Percentiles rank a stretch among this genome's conserved stretches.
Conservation (phyloP, 139 green algal species). For the Pleodorina starrii region DNA sequence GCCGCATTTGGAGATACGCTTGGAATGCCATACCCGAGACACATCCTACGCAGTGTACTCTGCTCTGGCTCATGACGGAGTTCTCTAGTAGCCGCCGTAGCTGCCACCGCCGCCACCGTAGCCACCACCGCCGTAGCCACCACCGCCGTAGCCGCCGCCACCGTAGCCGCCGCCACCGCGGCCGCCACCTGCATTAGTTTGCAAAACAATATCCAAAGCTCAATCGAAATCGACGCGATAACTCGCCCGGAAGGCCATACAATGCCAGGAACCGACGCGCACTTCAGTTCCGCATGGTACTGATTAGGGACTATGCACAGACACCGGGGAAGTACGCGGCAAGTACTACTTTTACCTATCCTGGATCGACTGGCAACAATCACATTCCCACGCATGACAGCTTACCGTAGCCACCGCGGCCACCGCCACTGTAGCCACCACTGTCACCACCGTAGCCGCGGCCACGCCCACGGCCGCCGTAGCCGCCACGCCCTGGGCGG, state of each 20-base stretch:
- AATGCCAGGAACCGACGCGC: too few relatives aligned
- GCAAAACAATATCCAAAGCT: neutral
- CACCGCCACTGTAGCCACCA: constrained; percentile 24
- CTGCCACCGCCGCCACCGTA: neutral
- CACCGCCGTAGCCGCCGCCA: neutral
- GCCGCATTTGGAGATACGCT: neutral
- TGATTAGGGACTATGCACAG: too few relatives aligned
- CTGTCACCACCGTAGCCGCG: constrained; percentile 22
- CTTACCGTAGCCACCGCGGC: constrained; percentile 8
- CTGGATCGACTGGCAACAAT: too few relatives aligned
- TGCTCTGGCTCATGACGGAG: neutral
- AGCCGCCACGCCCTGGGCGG: constrained; percentile 41
- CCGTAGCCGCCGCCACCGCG: constrained; percentile 22
- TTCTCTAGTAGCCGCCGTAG: constrained; percentile 5
- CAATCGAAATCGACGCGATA: too few relatives aligned
- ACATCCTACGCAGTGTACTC: constrained; percentile 18
- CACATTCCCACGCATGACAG: too few relatives aligned
- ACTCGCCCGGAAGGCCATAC: too few relatives aligned
- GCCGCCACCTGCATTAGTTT: neutral
- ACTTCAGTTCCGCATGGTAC: too few relatives aligned
- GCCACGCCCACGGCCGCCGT: neutral
- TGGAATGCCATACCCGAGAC: neutral
- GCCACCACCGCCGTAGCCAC: constrained; percentile 43
- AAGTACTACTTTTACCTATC: too few relatives aligned
- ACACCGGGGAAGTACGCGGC: too few relatives aligned